Evolutionary conservation across 179 eudicot species (phyloP), one percentile per base, ranked within the genome.

Genomic region (Heliamphora pulchella): DNA sequence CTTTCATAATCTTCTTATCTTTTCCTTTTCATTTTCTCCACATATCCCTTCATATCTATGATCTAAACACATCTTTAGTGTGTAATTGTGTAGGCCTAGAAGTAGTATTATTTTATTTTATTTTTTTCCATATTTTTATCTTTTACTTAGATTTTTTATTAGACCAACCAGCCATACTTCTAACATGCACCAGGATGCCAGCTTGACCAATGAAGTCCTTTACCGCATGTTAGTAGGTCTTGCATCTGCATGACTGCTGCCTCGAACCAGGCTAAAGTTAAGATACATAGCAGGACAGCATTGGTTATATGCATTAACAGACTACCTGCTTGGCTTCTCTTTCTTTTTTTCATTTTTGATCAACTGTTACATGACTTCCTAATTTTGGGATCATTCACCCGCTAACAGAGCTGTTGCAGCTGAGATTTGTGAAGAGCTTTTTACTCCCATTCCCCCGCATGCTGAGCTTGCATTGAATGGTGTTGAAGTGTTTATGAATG

Each of bases 401-500:
- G 69, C 70, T 73, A 81, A 80, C 91, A 96, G 99, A 84, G 89
- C 90, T 81, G 94, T 96, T 84, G 97, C 97, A 50, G 99, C 99
- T 80, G 99, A 96, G 90, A 87, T 96, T 77, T 96, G 97, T 82
- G 98, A 94, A 83, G 98, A 96, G 83, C 93, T 96, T 57, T 94
- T 89, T 82, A 86, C 88, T 82, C 93, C 99, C 50, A 83, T 78
- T 76, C 91, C 99, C 39, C 96, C 93, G 76, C 98, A 94, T 84
- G 86, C 94, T 6, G 96, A 96, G 90, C 96, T 94, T 86, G 98
- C 99, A 79, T 74, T 94, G 88, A 91, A 88, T 86, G 98, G 99
- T 71, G 98, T 96, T 78, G 98, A 96, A 84, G 94, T 96, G 62
- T 96, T 96, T 80, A 84, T 96, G 96, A 96, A 96, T 89, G 98